Base-by-base conservation (phyloP, 2,329 filamentous ascomycete species). In the Ophiocordyceps camponoti-rufipedis region DNA sequence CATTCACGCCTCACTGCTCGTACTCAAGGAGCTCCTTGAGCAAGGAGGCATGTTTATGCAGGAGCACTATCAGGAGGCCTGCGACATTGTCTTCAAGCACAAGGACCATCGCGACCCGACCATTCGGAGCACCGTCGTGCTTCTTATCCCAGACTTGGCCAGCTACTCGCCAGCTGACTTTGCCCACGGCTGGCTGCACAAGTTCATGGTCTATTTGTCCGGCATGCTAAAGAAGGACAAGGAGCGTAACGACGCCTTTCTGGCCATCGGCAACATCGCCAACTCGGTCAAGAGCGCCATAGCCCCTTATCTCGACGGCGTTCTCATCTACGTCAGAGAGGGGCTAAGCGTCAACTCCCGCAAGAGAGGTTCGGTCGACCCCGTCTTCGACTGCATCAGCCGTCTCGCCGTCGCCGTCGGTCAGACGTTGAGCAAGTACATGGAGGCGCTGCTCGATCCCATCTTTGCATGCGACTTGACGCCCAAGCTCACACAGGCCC, bases 1-100 rank as follows among this genome's bases (percentile, higher is more conserved):
- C 48, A 82, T 94, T 40, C 93, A 98, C 58, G 91, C 86, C n/a
- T 95, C 89, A 2, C 72, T 98, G 39, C 72, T 98, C 18, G 87
- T 93, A 1, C 73, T 96, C 55, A 93, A 89, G 60, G 89, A 96
- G 64, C 74, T 98, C 43, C 76, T 98, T 16, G 78, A 91, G 50
- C 89, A 94, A 59, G 91, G 91, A 45, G 88, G 87, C 54, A 98
- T 98, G 89, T 98, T 94, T 62, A 96, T 98, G 91, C 87, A 94
- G 56, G 85, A 88, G 38, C 79, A 88, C 58, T 98, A 96, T 62
- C 78, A 82, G 48, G 85, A 94, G 54, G 82, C 86, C 11, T 96
- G 89, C 59, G 91, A 98, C 50, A 88, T 91, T 50, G 85, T 95
- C 33, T 80, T 89, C 52, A 82, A 84, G 49, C 85, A 94, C 61